These are phyloP conservation scores for Salix viminalis DNA, from an alignment of 345 rosid species.

Conservation along the genomic window DNA sequence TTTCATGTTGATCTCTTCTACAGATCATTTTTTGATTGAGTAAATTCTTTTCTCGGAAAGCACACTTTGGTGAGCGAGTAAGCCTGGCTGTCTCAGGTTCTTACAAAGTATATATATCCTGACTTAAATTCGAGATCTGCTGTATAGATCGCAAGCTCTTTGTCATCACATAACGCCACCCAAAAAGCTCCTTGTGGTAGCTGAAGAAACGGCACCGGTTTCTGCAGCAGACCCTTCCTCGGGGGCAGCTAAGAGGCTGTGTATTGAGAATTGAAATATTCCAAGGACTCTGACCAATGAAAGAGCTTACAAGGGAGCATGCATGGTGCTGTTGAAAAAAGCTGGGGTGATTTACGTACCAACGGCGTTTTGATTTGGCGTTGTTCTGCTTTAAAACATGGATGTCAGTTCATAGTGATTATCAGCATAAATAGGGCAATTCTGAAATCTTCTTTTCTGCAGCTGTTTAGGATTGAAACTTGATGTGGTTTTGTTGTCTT, in stretches of 20 bases:
- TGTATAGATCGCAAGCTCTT: no score
- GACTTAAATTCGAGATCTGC: no score
- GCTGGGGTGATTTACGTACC: conserved; percentile 48
- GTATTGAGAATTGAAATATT: conserved; percentile 74
- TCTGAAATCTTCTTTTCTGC: background rate
- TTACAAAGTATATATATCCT: no score
- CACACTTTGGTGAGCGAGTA: no score
- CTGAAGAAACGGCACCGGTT: conserved; percentile 38
- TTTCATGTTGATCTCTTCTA: no score
- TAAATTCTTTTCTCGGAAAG: no score
- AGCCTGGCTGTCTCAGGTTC: no score
- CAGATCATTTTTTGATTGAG: no score
- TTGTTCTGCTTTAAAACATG: background rate
- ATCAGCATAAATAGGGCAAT: background rate
- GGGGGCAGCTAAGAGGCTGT: conserved; percentile 55
- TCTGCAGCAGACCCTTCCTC: conserved; percentile 36
- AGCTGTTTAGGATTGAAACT: background rate
- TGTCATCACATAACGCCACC: no score
- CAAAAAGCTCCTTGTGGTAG: conserved; percentile 37
- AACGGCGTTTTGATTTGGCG: background rate
- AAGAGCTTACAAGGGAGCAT: conserved; percentile 50
- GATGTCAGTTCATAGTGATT: background rate
- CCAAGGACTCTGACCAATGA: conserved; percentile 57
- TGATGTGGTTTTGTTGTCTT: background rate
- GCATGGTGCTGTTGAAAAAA: conserved; percentile 62